Conservation (phyloP, 2,329 filamentous ascomycete species). For the Fusarium brevicatenulatum region DNA sequence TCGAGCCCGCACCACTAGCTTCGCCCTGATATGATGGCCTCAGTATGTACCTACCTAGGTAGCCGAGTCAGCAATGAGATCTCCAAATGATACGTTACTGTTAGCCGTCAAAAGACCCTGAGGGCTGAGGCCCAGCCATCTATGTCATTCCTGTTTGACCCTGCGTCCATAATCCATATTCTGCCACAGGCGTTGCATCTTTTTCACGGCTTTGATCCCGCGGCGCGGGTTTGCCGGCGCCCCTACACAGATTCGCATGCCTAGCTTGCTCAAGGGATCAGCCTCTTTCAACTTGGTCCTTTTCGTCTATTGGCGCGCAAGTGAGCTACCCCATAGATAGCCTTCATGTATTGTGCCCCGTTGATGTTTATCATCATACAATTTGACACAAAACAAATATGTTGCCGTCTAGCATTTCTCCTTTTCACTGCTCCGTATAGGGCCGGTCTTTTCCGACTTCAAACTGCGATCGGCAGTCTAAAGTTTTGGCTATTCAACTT, state of each 20-base stretch:
- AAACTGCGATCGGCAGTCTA: slow-evolving; percentile 15
- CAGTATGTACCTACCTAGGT: neutral
- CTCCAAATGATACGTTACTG: slow-evolving; percentile 36
- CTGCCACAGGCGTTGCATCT: neutral
- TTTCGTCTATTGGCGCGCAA: slow-evolving; percentile 33
- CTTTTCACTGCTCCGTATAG: neutral
- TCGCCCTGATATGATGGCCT: slow-evolving; percentile 16
- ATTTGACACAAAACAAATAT: slow-evolving; percentile 17
- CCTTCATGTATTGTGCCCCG: neutral
- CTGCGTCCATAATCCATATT: neutral
- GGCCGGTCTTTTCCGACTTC: neutral
- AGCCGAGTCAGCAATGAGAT: slow-evolving; percentile 26
- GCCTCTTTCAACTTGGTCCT: slow-evolving; percentile 1
- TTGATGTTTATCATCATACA: neutral
- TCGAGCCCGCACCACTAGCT: slow-evolving; percentile 19
- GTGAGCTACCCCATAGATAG: neutral
- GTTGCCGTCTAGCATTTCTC: slow-evolving; percentile 19
- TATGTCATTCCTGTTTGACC: slow-evolving; percentile 26
- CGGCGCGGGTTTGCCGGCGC: neutral
- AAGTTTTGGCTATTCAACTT: neutral
- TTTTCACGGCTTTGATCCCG: neutral
- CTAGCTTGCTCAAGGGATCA: slow-evolving; percentile 22
- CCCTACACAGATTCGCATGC: slow-evolving; percentile 7
- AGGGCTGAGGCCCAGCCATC: slow-evolving; percentile 16
- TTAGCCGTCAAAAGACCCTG: slow-evolving; percentile 24